Conservation (phyloP, 2,329 filamentous ascomycete species). For the Trichoderma koningii region DNA sequence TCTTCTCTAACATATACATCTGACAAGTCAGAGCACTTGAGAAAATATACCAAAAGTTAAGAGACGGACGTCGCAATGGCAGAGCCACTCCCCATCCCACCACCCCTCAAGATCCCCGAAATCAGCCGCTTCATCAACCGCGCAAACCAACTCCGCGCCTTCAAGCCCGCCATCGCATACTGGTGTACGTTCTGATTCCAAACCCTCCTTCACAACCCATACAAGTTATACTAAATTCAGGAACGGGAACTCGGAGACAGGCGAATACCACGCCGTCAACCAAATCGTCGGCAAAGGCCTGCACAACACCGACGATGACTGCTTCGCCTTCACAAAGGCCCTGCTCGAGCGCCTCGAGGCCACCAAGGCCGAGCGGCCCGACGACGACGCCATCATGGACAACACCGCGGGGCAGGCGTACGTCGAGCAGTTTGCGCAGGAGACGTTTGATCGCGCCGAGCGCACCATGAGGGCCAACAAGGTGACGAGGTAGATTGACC, state of each 20-base stretch:
- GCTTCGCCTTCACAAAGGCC: constrained; percentile 74
- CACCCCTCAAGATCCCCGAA: constrained; percentile 71
- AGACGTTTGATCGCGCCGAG: constrained; percentile 84
- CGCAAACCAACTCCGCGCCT: constrained; percentile 78
- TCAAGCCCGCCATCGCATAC: constrained; percentile 87
- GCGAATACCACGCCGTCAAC: constrained; percentile 90
- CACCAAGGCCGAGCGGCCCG: constrained; percentile 61
- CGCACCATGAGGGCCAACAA: constrained; percentile 79
- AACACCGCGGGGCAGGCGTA: constrained; percentile 87
- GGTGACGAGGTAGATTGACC: constrained; percentile 66
- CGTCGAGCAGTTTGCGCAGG: constrained; percentile 88
- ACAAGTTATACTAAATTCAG: background rate
- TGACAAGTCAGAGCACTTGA: background rate
- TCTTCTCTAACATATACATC: no score
- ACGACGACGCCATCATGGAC: constrained; percentile 82
- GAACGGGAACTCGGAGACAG: constrained; percentile 45
- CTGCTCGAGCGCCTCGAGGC: constrained; percentile 89
- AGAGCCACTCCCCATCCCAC: constrained; percentile 45
- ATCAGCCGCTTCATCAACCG: constrained; percentile 81
- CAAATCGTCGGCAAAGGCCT: constrained; percentile 82
- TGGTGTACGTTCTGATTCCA: constrained; percentile 73
- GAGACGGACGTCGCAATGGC: constrained; percentile 60
- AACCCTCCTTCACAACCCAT: background rate
- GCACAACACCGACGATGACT: constrained; percentile 76
- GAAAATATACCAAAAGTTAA: background rate